phyloP scores from a whole-genome alignment of 345 rosid species.

The Corchorus capsularis region DNA sequence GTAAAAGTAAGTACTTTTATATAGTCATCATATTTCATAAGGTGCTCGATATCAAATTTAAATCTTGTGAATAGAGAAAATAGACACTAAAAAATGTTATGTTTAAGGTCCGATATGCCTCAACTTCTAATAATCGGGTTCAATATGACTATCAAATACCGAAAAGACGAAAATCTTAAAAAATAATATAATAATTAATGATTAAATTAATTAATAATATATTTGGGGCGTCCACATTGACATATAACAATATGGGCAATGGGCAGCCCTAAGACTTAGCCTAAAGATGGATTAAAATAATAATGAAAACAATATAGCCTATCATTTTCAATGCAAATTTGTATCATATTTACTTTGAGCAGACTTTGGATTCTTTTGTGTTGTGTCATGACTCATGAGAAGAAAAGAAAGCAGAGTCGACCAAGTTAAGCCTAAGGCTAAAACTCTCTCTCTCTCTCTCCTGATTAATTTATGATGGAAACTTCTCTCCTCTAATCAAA shows the following conservation, averaged over 20 bases:
- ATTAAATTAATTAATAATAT: neutral
- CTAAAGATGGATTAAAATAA: neutral
- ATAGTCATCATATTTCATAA: too few species aligned
- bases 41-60: too few species aligned
- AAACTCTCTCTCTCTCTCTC: neutral
- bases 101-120: too few species aligned
- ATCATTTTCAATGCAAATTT: constrained; percentile 13
- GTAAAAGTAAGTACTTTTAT: too few species aligned
- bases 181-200: too few species aligned
- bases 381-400: too few species aligned
- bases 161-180: too few species aligned
- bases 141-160: too few species aligned
- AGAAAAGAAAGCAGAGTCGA: neutral
- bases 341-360: neutral
- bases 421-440: neutral
- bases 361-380: constrained; percentile 15
- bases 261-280: neutral
- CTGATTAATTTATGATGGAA: constrained; percentile 28
- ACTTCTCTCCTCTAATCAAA: constrained; percentile 27
- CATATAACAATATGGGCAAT: neutral
- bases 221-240: neutral
- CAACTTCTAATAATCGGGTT: too few species aligned
- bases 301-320: neutral
- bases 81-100: too few species aligned
- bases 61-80: too few species aligned